Evolutionary conservation across 2,329 filamentous ascomycete species (phyloP), one percentile per base, ranked within the genome.

Genomic region (Didymella arachidicola): DNA sequence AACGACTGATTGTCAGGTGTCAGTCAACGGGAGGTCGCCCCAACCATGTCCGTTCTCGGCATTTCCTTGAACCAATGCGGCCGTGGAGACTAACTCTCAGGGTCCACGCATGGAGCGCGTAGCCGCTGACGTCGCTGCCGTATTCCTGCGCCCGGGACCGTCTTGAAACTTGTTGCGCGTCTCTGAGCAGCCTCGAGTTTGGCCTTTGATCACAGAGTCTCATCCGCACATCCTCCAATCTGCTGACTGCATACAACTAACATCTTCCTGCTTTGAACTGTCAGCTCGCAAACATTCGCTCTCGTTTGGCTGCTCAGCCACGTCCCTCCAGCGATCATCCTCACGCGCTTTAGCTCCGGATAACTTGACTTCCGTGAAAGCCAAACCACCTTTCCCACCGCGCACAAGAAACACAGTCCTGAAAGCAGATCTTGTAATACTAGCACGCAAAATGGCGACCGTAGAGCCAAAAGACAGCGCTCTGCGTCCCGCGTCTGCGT

Each of bases 71-170:
- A 39, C 59, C 43, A 53, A 59, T 39, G 41, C 42, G 22, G 45
- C 48, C 50, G 57, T 59, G 59, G 57, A 38, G 49, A 53, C 47
- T 59, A 61, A 67, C 50, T 41, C 22, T 41, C 51, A 53, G 54
- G 60, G 58, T 61, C 60, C 60, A 27, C 41, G 41, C 51, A 22
- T 43, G 50, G 22, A 29, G 12, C 29, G 19, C 38, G 29, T 56
- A 63, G 63, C 62, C 69, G 64, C 67, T 72, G 70, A 72, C 69
- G 70, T 72, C 59, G 64, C 43, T 58, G 61, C 19, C 39, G 53
- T 62, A 64, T 64, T 60, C 61, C 62, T 68, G 67, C 65, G 41
- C 18, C 59, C 18, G 19, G 27, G 30, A 49, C 38, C 58, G 43
- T 36, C 43, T 53, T 66, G 63, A 65, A 68, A 66, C 63, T 56